phyloP scores from a whole-genome alignment of 768 basidiomycete species.

The Pulveroboletus sp. region DNA sequence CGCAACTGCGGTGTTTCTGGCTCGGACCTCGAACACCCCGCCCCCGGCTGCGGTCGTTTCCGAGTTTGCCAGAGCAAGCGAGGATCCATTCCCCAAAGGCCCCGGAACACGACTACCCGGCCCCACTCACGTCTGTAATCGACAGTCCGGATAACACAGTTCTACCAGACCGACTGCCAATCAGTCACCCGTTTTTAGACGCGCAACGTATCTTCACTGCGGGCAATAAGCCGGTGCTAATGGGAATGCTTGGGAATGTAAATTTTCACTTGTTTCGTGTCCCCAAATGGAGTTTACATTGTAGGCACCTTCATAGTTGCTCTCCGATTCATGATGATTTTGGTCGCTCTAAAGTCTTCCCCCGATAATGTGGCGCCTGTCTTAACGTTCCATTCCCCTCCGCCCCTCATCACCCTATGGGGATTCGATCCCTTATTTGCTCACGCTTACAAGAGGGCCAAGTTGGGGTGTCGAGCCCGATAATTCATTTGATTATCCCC shows the following conservation, averaged over 20 bases:
- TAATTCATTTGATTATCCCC: too few species aligned
- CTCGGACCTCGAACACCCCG: slow-evolving; percentile 7
- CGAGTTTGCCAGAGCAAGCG: background rate
- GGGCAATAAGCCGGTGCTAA: too few species aligned
- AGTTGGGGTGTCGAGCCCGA: too few species aligned
- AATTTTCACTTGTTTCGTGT: background rate
- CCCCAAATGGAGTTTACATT: background rate
- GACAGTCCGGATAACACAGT: background rate
- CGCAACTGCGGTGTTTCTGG: slow-evolving; percentile 3
- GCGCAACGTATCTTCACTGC: too few species aligned
- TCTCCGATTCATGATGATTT: background rate
- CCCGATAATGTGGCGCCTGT: background rate
- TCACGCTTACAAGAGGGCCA: too few species aligned
- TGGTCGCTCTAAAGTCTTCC: background rate
- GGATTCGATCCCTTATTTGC: too few species aligned
- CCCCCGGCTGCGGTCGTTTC: background rate
- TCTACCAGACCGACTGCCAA: background rate
- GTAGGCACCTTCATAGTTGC: background rate
- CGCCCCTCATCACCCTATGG: too few species aligned
- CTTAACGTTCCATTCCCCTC: background rate
- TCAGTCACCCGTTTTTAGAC: background rate
- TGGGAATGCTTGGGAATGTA: background rate
- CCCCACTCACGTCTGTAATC: background rate
- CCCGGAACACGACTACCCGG: background rate
- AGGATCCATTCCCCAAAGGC: background rate